Percentiles rank a stretch among this genome's conserved stretches.
Evolutionary conservation across 768 basidiomycete genomes (phyloP).

Genomic region (Bullera alba): DNA sequence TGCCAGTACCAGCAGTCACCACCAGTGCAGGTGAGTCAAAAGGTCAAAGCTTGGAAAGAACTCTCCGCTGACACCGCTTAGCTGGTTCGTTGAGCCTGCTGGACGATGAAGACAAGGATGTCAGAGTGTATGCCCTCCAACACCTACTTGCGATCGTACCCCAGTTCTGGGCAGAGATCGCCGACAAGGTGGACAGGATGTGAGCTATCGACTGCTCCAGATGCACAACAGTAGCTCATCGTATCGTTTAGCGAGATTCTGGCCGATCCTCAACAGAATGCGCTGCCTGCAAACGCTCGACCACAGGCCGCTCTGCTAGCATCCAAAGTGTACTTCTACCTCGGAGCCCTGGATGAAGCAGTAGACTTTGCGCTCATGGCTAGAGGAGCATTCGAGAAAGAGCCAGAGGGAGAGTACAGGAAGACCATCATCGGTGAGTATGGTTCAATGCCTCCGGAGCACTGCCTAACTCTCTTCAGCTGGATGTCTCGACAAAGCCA

Average conservation of each 20-base stretch:
- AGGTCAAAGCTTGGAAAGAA: too few species aligned
- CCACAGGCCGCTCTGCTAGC: conserved; percentile 81
- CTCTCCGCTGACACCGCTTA: conserved; percentile 46
- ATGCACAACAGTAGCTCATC: neutral
- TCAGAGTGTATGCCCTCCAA: conserved; percentile 86
- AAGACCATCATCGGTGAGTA: conserved; percentile 89
- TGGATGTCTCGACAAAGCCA: conserved; percentile 92
- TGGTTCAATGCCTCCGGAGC: neutral
- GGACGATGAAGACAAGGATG: conserved; percentile 68
- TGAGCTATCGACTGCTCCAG: conserved; percentile 48
- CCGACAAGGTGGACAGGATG: conserved; percentile 86
- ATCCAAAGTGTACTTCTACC: conserved; percentile 97
- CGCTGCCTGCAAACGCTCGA: conserved; percentile 65
- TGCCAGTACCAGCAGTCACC: conserved; percentile 29
- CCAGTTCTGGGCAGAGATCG: conserved; percentile 98
- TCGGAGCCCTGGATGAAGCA: conserved; percentile 91
- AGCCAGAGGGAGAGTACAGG: conserved; percentile 68
- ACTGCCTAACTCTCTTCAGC: conserved; percentile 51
- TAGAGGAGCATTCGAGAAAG: conserved; percentile 69
- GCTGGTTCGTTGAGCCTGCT: conserved; percentile 88
- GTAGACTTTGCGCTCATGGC: conserved; percentile 90
- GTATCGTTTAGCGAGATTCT: conserved; percentile 64
- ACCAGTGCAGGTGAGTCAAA: conserved; percentile 37
- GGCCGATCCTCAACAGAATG: conserved; percentile 64
- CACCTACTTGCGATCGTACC: conserved; percentile 76